Evolutionary conservation across 2,329 filamentous ascomycete species (phyloP).

Genomic region (Ceratocystis diversiconidia): DNA sequence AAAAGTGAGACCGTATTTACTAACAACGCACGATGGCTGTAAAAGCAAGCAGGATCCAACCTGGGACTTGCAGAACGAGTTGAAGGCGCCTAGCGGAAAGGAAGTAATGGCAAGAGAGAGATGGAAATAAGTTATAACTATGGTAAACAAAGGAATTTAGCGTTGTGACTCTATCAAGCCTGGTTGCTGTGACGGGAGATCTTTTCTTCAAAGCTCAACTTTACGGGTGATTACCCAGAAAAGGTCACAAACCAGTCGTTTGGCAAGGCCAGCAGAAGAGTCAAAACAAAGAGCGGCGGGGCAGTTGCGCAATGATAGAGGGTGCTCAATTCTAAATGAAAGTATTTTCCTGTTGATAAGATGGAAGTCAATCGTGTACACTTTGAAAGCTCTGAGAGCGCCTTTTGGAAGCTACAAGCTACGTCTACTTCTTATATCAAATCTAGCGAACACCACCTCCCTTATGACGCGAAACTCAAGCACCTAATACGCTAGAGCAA

Average conservation of each 20-base stretch:
- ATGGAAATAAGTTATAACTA: background rate
- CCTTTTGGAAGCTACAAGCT: background rate
- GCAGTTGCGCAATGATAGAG: too few species aligned
- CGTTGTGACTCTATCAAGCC: background rate
- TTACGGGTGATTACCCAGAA: background rate
- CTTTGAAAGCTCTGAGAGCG: background rate
- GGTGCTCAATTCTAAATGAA: too few species aligned
- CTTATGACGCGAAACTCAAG: background rate
- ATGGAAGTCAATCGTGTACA: too few species aligned
- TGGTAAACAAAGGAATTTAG: background rate
- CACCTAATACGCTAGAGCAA: background rate
- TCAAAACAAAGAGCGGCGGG: background rate
- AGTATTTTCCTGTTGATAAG: too few species aligned
- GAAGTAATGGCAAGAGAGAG: background rate
- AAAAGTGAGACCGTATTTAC: background rate
- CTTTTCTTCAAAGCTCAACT: background rate
- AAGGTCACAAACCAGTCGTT: background rate
- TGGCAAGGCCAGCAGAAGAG: background rate
- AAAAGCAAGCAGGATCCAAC: background rate
- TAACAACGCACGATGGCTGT: background rate
- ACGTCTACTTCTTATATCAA: background rate
- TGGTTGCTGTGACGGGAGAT: background rate
- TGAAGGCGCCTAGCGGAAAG: background rate
- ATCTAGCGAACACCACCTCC: background rate
- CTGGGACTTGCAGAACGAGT: too few species aligned